Percentiles rank a stretch among this genome's conserved stretches.
phyloP scores from a whole-genome alignment of 768 basidiomycete species.

The Boletus sensibilis region DNA sequence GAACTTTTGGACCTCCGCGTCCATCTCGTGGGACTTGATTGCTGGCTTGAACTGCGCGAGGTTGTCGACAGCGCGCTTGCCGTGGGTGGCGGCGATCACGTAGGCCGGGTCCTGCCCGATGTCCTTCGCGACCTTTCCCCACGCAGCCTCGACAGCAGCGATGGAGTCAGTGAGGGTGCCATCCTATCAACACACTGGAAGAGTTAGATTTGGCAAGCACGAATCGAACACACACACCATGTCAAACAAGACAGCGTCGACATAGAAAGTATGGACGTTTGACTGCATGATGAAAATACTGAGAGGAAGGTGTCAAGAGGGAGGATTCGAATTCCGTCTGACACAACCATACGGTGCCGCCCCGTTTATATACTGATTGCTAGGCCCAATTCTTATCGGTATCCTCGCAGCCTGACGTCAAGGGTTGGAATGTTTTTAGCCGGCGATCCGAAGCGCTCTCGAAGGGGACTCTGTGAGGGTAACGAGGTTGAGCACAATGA shows the following conservation, averaged over 20 bases:
- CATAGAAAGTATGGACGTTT: slow-evolving; percentile 41
- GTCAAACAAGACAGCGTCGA: slow-evolving; percentile 64
- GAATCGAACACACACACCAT: slow-evolving; percentile 47
- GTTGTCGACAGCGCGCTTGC: slow-evolving; percentile 76
- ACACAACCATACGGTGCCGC: not conserved
- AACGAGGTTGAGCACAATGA: slow-evolving; percentile 4
- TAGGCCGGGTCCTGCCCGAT: slow-evolving; percentile 64
- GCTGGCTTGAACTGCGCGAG: slow-evolving; percentile 59
- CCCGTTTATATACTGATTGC: slow-evolving; percentile 23
- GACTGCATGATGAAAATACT: slow-evolving; percentile 20
- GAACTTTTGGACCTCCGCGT: slow-evolving; percentile 56
- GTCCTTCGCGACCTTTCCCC: slow-evolving; percentile 69
- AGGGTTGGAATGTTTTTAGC: slow-evolving; percentile 18
- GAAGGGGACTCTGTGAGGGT: not conserved
- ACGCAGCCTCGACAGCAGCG: slow-evolving; percentile 70
- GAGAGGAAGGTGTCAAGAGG: not conserved
- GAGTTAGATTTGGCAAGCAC: slow-evolving; percentile 25
- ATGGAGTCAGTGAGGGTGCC: slow-evolving; percentile 76
- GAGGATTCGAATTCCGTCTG: slow-evolving; percentile 19
- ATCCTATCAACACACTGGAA: slow-evolving; percentile 42
- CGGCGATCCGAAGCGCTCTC: not conserved
- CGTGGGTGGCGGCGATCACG: slow-evolving; percentile 75
- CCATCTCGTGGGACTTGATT: slow-evolving; percentile 55
- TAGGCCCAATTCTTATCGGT: slow-evolving; percentile 2
- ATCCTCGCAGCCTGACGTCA: slow-evolving; percentile 28